A percentile compares a stretch with the other conserved stretches of the same genome.
These are phyloP conservation scores for Gossypium herbaceum DNA, from an alignment of 345 rosid species.

Conservation along the genomic window DNA sequence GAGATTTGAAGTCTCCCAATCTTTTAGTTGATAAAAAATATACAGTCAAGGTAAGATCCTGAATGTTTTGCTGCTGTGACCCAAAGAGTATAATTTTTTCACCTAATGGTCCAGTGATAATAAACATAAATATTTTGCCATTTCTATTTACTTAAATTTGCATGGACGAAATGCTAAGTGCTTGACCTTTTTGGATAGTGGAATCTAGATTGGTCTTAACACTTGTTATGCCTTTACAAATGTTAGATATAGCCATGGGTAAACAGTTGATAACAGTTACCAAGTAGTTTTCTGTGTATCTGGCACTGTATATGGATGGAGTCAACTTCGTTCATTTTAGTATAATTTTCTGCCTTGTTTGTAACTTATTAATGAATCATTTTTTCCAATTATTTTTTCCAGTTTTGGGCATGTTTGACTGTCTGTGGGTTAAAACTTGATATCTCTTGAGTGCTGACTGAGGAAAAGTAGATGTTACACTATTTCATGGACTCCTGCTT, in stretches of 20 bases:
- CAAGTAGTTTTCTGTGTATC: neutral
- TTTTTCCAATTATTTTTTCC: neutral
- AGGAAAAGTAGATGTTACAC: neutral
- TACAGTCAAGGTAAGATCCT: constrained; percentile 71
- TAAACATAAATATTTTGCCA: neutral
- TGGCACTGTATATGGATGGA: neutral
- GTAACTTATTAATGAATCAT: neutral
- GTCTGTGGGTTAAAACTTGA: neutral
- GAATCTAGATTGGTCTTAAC: neutral
- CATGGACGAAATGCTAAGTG: neutral
- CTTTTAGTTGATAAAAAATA: constrained; percentile 95
- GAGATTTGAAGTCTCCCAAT: constrained; percentile 97
- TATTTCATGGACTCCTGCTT: neutral
- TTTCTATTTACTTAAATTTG: neutral
- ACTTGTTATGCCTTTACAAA: neutral
- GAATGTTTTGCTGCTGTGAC: neutral
- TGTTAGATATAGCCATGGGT: neutral
- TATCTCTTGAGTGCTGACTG: neutral
- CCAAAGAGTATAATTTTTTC: neutral
- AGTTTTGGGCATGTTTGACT: neutral
- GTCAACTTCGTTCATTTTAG: neutral
- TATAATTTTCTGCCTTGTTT: neutral
- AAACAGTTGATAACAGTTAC: neutral
- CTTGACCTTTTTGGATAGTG: neutral
- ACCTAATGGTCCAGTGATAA: neutral